Conservation (phyloP, 2,329 filamentous ascomycete species). For the Diaporthe aspalathi region DNA sequence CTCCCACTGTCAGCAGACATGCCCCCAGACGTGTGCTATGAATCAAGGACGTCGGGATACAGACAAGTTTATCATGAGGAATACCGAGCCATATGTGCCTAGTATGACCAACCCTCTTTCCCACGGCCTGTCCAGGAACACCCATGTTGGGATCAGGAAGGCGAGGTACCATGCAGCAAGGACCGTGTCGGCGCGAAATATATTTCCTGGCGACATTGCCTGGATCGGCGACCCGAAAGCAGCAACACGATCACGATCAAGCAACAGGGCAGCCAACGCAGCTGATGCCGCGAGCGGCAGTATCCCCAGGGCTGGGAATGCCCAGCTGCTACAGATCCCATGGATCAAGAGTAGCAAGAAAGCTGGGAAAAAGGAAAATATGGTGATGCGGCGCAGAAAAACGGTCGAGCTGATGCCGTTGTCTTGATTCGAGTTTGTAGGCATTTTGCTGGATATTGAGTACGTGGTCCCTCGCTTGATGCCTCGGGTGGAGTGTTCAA, state of each 20-base stretch:
- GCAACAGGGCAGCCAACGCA: conserved; percentile 34
- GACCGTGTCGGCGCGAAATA: conserved; percentile 38
- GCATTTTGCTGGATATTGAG: not conserved
- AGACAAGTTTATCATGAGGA: conserved; percentile 41
- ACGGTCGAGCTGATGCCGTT: conserved; percentile 19
- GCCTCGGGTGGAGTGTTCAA: not conserved
- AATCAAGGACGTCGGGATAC: not conserved
- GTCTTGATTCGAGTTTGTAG: not conserved
- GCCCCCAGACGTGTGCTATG: too few species aligned
- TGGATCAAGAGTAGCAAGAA: conserved; percentile 31
- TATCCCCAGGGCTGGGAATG: conserved; percentile 41
- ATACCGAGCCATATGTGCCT: conserved; percentile 41
- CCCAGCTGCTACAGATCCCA: conserved; percentile 21
- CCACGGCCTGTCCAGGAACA: conserved; percentile 7
- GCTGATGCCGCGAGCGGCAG: conserved; percentile 40
- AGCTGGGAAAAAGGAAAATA: conserved; percentile 41
- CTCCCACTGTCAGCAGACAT: not conserved
- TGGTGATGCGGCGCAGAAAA: conserved; percentile 41
- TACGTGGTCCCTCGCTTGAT: not conserved
- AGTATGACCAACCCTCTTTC: conserved; percentile 34
- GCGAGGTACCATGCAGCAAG: conserved; percentile 36
- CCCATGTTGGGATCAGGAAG: conserved; percentile 41
- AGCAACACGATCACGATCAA: conserved; percentile 40
- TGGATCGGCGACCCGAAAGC: conserved; percentile 41
- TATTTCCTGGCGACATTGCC: conserved; percentile 36